Base-by-base conservation (phyloP, 2,329 filamentous ascomycete species). In the Penicillium sclerotiorum region DNA sequence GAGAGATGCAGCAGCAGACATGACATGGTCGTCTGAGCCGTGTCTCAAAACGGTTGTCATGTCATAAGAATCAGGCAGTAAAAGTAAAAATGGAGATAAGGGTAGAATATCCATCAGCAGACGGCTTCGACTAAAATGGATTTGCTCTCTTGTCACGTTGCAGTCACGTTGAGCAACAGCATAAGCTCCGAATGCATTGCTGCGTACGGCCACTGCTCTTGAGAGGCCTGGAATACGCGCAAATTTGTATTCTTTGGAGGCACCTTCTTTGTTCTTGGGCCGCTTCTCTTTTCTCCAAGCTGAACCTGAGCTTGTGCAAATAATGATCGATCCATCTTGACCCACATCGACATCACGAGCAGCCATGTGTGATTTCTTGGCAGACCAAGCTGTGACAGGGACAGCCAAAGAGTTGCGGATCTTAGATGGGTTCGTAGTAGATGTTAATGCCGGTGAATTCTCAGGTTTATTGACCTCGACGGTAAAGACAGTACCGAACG, bases 161-260 rank as follows among this genome's bases (percentile, higher is more conserved):
- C 86, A 90, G 61, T 96, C 92, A 63, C 88, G 87, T 39, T 94
- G 85, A 38, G 96, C 82, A 3, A 90, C 91, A 27, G 90, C 89
- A 74, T 93, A 97, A 0, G 93, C 89, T 4, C 94, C 94, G 70
- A 89, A 95, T 0, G 87, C 83, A 27, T 94, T 97, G 60, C 91
- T 93, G 57, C 91, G 82, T 7, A 97, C 92, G 3, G 86, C 86
- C 25, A 88, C 81, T 12, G 95, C 90, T 28, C 91, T 86, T 1
- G 90, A 96, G 48, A 99, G 82, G 35, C 89, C 91, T 1, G 94
- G 88, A 8, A 99, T 85, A 49, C 94, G 86, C 62, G 93, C 86
- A 60, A 97, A 99, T 67, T 99, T 99, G 77, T 95, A 96, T 65
- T 96, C 91, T 59, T 95, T 95, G 11, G 83, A 81, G 61, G 84